Conservation (phyloP, 1,284 basidiomycete species). For the Pterula multifida region DNA sequence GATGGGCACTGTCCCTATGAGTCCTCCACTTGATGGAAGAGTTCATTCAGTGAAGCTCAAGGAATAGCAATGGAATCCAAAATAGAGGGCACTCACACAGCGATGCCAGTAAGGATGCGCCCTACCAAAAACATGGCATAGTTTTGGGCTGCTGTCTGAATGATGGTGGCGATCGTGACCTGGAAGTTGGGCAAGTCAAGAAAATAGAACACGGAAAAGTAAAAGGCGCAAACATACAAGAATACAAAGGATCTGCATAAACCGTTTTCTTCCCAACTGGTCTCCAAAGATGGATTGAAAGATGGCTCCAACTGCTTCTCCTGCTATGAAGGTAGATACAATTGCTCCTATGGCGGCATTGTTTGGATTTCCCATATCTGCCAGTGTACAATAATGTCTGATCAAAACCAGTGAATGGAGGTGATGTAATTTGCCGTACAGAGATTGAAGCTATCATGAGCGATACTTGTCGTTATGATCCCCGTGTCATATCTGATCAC, state of each 20-base stretch:
- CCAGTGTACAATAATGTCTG: no score
- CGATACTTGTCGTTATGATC: constrained; percentile 12
- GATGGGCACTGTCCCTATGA: constrained; percentile 12
- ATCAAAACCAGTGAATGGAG: background rate
- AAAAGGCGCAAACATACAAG: constrained; percentile 7
- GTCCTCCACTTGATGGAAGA: constrained; percentile 6
- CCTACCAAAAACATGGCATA: constrained; percentile 12
- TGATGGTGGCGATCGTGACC: constrained; percentile 12
- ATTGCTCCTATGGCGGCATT: constrained; percentile 11
- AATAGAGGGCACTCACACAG: constrained; percentile 8
- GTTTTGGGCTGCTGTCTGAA: constrained; percentile 13
- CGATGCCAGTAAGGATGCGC: constrained; percentile 11
- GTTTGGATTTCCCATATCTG: constrained; percentile 12
- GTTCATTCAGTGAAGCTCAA: background rate
- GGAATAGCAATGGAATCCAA: background rate
- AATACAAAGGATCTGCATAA: constrained; percentile 12
- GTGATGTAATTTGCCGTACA: constrained; percentile 8
- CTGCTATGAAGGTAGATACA: constrained; percentile 12
- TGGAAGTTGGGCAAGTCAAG: constrained; percentile 1
- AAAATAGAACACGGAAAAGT: background rate
- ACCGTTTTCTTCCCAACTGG: constrained; percentile 11
- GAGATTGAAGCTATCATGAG: constrained; percentile 12
- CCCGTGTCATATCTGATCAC: constrained; percentile 10
- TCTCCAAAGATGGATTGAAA: constrained; percentile 10
- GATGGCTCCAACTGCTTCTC: constrained; percentile 13